Evolutionary conservation across 1,284 basidiomycete genomes (phyloP).

Genomic region (Papiliotrema fonsecae): DNA sequence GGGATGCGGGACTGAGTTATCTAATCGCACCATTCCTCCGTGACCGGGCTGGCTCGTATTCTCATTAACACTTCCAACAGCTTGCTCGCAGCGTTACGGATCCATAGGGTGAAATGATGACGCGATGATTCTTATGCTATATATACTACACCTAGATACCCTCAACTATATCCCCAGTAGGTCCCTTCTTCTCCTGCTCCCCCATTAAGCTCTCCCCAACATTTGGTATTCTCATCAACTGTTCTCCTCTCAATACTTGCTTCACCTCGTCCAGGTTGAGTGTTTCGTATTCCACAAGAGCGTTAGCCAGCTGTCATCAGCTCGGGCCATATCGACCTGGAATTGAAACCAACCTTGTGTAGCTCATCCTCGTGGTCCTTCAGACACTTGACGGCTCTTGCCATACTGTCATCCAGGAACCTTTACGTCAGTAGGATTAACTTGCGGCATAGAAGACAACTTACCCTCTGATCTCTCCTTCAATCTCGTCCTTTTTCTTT

Average conservation of each 20-base stretch:
- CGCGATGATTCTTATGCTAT: too few relatives aligned
- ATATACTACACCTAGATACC: too few relatives aligned
- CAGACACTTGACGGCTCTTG: constrained; percentile 64
- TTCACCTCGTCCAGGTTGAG: constrained; percentile 76
- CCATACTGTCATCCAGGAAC: constrained; percentile 68
- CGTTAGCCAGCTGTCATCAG: constrained; percentile 65
- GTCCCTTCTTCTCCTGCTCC: constrained; percentile 19
- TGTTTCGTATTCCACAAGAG: constrained; percentile 91
- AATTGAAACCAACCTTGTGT: constrained; percentile 58
- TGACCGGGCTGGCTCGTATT: too few relatives aligned
- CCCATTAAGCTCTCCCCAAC: constrained; percentile 28
- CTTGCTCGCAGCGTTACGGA: too few relatives aligned
- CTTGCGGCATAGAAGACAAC: too few relatives aligned
- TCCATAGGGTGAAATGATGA: too few relatives aligned
- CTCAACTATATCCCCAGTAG: constrained; percentile 23
- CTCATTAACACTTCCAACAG: too few relatives aligned
- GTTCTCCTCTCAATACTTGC: constrained; percentile 76
- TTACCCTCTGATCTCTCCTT: constrained; percentile 73
- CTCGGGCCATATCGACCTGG: neutral
- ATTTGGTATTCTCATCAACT: constrained; percentile 48
- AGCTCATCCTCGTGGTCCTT: constrained; percentile 70
- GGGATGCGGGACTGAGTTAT: neutral
- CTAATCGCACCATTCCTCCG: too few relatives aligned
- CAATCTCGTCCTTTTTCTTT: constrained; percentile 71
- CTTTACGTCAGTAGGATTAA: constrained; percentile 49